Conservation (phyloP, 192 early-diverging fungal species). For the Paraglomus occultum region DNA sequence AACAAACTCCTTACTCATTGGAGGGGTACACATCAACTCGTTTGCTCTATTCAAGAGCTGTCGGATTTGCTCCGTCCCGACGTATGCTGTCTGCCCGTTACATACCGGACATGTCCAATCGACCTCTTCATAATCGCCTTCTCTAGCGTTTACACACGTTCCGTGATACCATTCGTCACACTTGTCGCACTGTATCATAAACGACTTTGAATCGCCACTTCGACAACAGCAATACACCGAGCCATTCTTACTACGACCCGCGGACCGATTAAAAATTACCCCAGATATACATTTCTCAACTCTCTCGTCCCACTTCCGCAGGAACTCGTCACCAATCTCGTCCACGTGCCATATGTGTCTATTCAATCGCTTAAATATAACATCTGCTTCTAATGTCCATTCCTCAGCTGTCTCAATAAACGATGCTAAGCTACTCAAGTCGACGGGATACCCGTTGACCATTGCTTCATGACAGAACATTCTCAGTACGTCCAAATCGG, state of each 20-base stretch:
- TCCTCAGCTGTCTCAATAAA: background rate
- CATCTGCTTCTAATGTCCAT: background rate
- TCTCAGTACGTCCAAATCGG: background rate
- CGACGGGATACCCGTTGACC: background rate
- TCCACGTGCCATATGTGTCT: background rate
- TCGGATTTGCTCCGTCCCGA: too few species aligned
- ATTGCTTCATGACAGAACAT: background rate
- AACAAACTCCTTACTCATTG: too few species aligned
- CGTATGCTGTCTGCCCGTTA: too few species aligned
- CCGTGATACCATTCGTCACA: slow-evolving; percentile 71
- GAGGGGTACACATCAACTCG: too few species aligned
- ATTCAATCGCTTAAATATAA: background rate
- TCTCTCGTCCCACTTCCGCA: background rate
- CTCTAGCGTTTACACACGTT: slow-evolving; percentile 45
- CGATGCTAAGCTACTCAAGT: background rate
- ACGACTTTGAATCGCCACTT: slow-evolving; percentile 49
- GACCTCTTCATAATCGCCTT: too few species aligned
- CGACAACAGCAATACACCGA: slow-evolving; percentile 61
- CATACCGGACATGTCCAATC: too few species aligned
- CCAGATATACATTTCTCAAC: background rate
- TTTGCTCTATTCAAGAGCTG: too few species aligned
- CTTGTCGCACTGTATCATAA: slow-evolving; percentile 68
- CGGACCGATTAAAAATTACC: background rate
- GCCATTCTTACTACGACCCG: background rate
- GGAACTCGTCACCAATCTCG: background rate